Conservation (phyloP, 441 rosid genomes). For the Populus hybrid region DNA sequence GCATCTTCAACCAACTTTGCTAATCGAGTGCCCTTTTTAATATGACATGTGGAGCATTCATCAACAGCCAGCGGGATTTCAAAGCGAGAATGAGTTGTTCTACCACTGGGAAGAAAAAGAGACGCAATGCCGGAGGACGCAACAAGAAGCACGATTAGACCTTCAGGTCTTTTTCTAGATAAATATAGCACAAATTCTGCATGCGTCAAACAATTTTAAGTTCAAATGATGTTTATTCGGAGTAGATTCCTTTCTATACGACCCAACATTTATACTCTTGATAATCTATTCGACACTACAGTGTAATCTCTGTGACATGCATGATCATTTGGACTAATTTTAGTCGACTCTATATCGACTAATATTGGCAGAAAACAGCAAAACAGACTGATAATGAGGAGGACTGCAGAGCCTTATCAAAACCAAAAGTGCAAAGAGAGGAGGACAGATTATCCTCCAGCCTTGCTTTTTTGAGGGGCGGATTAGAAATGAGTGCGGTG, state of each 20-base stretch:
- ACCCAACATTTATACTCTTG: not conserved
- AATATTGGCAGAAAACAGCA: not conserved
- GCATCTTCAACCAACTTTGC: too few relatives aligned
- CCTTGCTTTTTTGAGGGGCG: too few relatives aligned
- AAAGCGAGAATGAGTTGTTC: not conserved
- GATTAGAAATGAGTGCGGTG: too few relatives aligned
- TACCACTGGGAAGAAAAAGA: not conserved
- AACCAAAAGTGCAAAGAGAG: too few relatives aligned
- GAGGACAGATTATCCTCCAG: too few relatives aligned
- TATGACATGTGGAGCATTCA: too few relatives aligned
- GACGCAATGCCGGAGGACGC: not conserved
- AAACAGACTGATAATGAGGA: not conserved
- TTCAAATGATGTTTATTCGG: not conserved
- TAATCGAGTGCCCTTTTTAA: too few relatives aligned
- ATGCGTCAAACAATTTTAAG: not conserved
- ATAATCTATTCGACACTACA: too few relatives aligned
- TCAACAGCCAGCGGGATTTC: too few relatives aligned
- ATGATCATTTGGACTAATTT: not conserved
- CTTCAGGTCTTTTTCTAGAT: not conserved
- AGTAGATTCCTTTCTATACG: not conserved
- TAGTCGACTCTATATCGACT: not conserved
- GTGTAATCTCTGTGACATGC: not conserved
- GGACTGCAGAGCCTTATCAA: not conserved
- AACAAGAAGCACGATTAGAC: not conserved
- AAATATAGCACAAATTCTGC: too few relatives aligned